Base-by-base conservation (phyloP, 2,329 filamentous ascomycete species). In the Helotiales sp. region DNA sequence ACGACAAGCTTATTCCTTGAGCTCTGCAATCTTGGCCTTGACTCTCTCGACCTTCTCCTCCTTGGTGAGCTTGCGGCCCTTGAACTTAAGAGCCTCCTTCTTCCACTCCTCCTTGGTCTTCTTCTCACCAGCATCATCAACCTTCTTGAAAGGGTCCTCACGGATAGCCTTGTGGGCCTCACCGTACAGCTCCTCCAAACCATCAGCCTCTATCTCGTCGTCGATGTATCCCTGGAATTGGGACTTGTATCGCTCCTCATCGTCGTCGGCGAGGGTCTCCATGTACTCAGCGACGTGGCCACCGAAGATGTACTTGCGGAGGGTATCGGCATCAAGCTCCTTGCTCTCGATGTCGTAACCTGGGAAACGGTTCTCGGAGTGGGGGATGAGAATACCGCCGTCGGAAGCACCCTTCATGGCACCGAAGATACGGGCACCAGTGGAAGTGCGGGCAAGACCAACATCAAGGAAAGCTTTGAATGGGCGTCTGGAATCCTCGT, bases 271-370 rank as follows among this genome's bases (percentile, higher is more conserved):
- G 74, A 99, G 92, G 68, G 91, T 96, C 91, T 99, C 96, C 96
- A 99, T 99, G 91, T 99, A 99, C 90, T 99, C 96, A 77, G 95
- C 94, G 74, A 99, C 93, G 89, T 99, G 96, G 71, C 96, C 95
- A 80, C 88, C 96, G 84, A 93, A 95, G 88, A 99, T 99, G 91
- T 99, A 99, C 88, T 94, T 97, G 89, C 95, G 93, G 81, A 99
- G 93, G 76, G 89, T 91, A 83, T 99, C 96, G 79, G 93, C 89
- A 78, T 99, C 96, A 79, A 99, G 93, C 89, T 98, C 95, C 91
- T 99, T 94, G 83, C 86, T 85, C 87, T 99, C 96, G 34, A 97
- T 92, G 82, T 99, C 96, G 90, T 86, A 99, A 79, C 96, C 96
- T 78, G 96, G 96, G 93, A 99, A 99, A 79, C 96, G 95, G 89